A percentile compares a stretch with the other conserved stretches of the same genome.
phyloP scores from a whole-genome alignment of 228 moss, liverwort and hornwort genomes.

The Sphagnum fallax region DNA sequence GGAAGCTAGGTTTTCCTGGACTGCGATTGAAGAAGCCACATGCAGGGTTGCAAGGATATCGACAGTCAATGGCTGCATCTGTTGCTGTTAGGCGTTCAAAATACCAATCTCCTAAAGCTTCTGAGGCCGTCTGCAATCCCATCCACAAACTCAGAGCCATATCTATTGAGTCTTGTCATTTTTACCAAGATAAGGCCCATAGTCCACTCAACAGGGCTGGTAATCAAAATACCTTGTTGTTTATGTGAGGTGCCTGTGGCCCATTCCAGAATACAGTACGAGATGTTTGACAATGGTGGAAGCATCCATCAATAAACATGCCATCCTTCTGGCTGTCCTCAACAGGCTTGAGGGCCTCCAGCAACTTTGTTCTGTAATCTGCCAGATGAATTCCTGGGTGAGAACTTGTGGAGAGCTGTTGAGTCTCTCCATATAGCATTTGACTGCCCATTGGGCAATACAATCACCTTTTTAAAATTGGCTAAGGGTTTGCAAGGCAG shows the following conservation, averaged over 20 bases:
- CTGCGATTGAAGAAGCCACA: conserved; percentile 3
- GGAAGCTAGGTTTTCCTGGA: no score
- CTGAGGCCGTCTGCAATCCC: conserved; percentile 35
- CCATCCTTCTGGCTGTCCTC: conserved; percentile 44
- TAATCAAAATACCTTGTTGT: conserved; percentile 25
- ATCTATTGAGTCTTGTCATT: no score
- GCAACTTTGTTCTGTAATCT: conserved; percentile 37
- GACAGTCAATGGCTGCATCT: conserved; percentile 36
- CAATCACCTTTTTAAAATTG: no score
- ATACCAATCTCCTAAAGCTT: conserved; percentile 60
- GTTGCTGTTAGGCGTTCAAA: conserved; percentile 25
- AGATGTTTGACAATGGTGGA: conserved; percentile 52
- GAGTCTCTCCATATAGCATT: no score
- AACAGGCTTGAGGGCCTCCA: conserved; percentile 35
- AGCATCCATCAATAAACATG: conserved; percentile 56
- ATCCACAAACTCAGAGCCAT: neutral
- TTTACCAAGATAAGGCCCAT: neutral
- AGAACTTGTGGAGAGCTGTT: no score
- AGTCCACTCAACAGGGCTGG: neutral
- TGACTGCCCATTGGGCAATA: no score
- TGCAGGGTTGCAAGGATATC: conserved; percentile 58
- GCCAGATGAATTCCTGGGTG: neutral
- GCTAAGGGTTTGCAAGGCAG: no score
- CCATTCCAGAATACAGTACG: conserved; percentile 53
- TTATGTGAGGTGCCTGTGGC: conserved; percentile 41